These are phyloP conservation scores for Cladosporium sp. DNA, from an alignment of 2,329 filamentous ascomycete species.

Conservation along the genomic window DNA sequence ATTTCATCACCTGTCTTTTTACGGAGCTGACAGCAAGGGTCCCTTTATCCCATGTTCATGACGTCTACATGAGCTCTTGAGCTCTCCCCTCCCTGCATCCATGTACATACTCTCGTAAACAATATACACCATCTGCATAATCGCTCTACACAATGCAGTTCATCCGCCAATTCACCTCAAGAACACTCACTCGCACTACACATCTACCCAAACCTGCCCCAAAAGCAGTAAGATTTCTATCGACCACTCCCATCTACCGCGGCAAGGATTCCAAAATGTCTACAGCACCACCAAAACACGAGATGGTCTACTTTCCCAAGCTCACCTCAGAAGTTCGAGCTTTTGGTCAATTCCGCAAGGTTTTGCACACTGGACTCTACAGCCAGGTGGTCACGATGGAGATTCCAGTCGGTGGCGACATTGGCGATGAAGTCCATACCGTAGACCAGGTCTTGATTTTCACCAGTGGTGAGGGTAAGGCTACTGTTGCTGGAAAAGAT, in stretches of 20 bases:
- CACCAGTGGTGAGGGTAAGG: constrained; percentile 54
- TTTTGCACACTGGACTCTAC: constrained; percentile 60
- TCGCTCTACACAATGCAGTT: not conserved
- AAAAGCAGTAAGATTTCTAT: constrained; percentile 16
- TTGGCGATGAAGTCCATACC: constrained; percentile 63
- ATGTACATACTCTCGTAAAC: not conserved
- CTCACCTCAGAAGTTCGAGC: constrained; percentile 51
- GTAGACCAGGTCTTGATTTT: constrained; percentile 63
- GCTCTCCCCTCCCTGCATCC: not conserved
- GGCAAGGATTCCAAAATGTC: constrained; percentile 33
- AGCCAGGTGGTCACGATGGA: constrained; percentile 62
- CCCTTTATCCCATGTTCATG: constrained; percentile 4
- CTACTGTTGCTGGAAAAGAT: constrained; percentile 55
- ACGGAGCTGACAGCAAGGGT: not conserved
- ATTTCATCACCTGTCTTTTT: too few relatives aligned
- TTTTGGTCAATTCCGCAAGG: constrained; percentile 56
- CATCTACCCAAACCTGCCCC: not conserved
- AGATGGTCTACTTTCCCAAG: constrained; percentile 59
- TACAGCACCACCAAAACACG: constrained; percentile 30
- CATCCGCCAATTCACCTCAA: not conserved
- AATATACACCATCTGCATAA: too few relatives aligned
- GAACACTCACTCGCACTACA: not conserved
- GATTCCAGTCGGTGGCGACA: constrained; percentile 58
- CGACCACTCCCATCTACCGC: constrained; percentile 21
- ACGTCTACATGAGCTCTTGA: constrained; percentile 4